phyloP scores from a whole-genome alignment of 495 filamentous ascomycete species.

The Aspergillus heteromorphus region DNA sequence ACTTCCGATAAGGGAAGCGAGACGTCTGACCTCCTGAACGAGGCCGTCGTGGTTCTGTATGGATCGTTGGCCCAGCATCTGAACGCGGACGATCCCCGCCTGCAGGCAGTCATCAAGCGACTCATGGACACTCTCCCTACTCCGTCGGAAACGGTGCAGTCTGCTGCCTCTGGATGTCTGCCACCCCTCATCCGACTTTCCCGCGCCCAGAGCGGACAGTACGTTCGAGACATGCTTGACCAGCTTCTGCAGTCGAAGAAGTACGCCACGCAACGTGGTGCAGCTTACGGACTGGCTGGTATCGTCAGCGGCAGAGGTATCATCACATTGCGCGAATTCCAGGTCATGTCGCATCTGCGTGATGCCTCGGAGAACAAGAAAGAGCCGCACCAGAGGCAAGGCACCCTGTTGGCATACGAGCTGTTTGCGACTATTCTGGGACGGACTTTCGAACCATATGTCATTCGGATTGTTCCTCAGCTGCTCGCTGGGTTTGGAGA shows the following conservation, averaged over 20 bases:
- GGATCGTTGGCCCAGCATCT: constrained; percentile 88
- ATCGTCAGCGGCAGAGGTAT: constrained; percentile 83
- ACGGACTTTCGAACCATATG: constrained; percentile 88
- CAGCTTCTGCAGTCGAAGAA: constrained; percentile 76
- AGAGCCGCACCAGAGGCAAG: constrained; percentile 80
- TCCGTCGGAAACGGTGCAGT: constrained; percentile 95
- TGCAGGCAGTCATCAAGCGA: constrained; percentile 78
- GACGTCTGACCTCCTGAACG: constrained; percentile 79
- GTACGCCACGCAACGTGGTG: constrained; percentile 85
- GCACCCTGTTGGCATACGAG: constrained; percentile 85
- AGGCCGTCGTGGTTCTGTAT: constrained; percentile 95
- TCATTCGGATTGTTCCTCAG: constrained; percentile 91
- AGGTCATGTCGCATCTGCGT: constrained; percentile 73
- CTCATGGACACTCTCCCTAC: constrained; percentile 82
- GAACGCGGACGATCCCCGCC: constrained; percentile 70
- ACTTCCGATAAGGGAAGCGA: constrained; percentile 73
- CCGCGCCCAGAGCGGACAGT: constrained; percentile 66
- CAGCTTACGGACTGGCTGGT: constrained; percentile 91
- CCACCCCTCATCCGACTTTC: constrained; percentile 82
- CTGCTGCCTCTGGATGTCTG: constrained; percentile 88
- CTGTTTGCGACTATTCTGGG: constrained; percentile 80
- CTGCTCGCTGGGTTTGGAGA: constrained; percentile 87
- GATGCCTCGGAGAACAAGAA: constrained; percentile 86
- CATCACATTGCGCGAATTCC: constrained; percentile 73
- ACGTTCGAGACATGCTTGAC: constrained; percentile 74